phyloP scores from a whole-genome alignment of 495 filamentous ascomycete genomes.

The Delitschia confertaspora region DNA sequence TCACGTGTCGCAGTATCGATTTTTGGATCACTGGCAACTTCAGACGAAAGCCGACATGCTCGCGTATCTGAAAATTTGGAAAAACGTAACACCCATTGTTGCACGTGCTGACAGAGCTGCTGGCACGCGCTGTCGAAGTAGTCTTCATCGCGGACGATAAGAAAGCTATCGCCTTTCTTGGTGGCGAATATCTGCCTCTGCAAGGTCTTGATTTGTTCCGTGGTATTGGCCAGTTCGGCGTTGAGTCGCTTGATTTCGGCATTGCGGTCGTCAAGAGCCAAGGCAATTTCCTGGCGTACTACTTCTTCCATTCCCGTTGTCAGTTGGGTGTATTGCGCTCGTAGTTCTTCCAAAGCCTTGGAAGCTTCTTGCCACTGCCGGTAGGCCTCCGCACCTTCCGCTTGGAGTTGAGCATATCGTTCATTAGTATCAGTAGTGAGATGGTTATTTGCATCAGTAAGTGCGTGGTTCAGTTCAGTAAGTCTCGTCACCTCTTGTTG shows the following conservation, averaged over 20 bases:
- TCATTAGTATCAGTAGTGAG: slow-evolving; percentile 58
- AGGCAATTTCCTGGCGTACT: slow-evolving; percentile 52
- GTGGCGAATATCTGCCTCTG: slow-evolving; percentile 72
- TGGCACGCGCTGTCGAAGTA: slow-evolving; percentile 94
- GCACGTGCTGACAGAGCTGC: slow-evolving; percentile 83
- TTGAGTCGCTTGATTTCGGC: slow-evolving; percentile 67
- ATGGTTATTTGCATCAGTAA: slow-evolving; percentile 60
- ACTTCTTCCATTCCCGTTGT: slow-evolving; percentile 55
- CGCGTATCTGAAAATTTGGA: slow-evolving; percentile 89
- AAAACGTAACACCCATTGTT: slow-evolving; percentile 93
- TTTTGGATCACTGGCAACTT: slow-evolving; percentile 45
- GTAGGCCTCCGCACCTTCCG: slow-evolving; percentile 41
- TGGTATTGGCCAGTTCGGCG: slow-evolving; percentile 65
- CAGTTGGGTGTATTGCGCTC: slow-evolving; percentile 49
- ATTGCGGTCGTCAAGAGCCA: slow-evolving; percentile 62
- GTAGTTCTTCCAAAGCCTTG: slow-evolving; percentile 56
- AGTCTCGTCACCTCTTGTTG: slow-evolving; percentile 69
- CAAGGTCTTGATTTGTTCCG: slow-evolving; percentile 68
- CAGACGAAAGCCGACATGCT: slow-evolving; percentile 67
- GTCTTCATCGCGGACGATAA: slow-evolving; percentile 76
- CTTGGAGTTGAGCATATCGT: slow-evolving; percentile 51
- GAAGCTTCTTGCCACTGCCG: slow-evolving; percentile 40
- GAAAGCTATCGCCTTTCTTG: slow-evolving; percentile 52
- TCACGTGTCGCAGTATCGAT: slow-evolving; percentile 48
- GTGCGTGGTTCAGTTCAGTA: slow-evolving; percentile 61